Evolutionary conservation across 2,329 filamentous ascomycete genomes (phyloP).

Genomic region (Clarireedia paspali): DNA sequence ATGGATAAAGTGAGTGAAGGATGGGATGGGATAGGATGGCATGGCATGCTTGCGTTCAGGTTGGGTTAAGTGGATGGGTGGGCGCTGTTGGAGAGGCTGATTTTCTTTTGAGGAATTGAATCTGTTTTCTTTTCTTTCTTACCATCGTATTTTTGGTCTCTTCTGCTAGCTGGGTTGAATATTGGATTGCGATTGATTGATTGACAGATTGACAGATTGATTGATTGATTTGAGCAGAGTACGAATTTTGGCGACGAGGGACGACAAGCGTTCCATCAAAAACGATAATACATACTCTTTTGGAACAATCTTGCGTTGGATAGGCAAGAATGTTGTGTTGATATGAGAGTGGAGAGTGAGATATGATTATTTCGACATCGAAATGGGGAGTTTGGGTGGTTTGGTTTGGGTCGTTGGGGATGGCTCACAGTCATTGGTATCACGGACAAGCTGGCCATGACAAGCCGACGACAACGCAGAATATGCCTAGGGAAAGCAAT

Average conservation of each 20-base stretch:
- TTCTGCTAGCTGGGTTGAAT: background rate
- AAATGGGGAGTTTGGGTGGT: background rate
- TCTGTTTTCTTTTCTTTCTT: background rate
- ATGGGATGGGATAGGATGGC: background rate
- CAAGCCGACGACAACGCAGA: too few species aligned
- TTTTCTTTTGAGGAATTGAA: background rate
- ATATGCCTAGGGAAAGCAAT: too few species aligned
- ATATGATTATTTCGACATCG: background rate
- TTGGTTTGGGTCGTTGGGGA: background rate
- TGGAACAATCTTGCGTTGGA: background rate
- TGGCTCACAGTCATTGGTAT: background rate
- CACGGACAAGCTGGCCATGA: too few species aligned
- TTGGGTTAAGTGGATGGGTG: background rate
- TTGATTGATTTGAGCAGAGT: background rate
- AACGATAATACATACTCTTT: background rate
- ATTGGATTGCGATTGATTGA: background rate
- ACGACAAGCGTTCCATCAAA: background rate
- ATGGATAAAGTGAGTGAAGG: background rate
- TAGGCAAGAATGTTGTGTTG: background rate
- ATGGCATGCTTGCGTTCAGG: background rate
- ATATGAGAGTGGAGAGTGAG: background rate
- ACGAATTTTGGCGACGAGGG: background rate
- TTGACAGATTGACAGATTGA: background rate
- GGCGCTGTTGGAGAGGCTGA: background rate
- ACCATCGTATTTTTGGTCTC: background rate